These are phyloP conservation scores for Ganoderma meredithae DNA, from an alignment of 1,284 basidiomycete genomes.

Conservation along the genomic window DNA sequence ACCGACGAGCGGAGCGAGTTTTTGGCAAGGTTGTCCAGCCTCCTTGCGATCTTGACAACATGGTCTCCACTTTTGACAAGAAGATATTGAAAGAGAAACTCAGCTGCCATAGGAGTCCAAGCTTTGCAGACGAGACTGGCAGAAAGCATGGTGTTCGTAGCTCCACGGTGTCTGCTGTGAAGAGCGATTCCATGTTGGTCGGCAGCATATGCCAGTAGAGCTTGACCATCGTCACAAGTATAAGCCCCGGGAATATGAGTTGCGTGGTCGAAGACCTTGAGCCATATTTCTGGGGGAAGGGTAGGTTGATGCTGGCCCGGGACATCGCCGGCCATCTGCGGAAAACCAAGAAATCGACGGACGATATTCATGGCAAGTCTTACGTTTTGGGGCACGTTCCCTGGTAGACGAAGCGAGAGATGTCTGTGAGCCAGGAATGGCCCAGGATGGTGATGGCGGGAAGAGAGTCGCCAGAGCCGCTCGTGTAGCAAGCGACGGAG, in stretches of 20 bases:
- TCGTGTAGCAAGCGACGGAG: neutral
- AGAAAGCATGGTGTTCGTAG: slow-evolving; percentile 41
- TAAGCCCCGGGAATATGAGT: slow-evolving; percentile 43
- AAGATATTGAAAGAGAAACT: slow-evolving; percentile 43
- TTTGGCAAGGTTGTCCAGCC: slow-evolving; percentile 20
- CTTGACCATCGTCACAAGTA: slow-evolving; percentile 35
- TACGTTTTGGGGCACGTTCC: neutral
- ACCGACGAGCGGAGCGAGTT: neutral
- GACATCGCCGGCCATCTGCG: neutral
- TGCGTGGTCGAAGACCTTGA: slow-evolving; percentile 40
- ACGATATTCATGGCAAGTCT: neutral
- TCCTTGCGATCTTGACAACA: slow-evolving; percentile 34
- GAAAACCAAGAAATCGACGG: neutral
- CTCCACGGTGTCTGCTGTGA: slow-evolving; percentile 37
- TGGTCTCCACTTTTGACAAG: slow-evolving; percentile 42
- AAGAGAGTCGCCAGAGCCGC: neutral
- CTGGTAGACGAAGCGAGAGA: neutral
- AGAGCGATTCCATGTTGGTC: slow-evolving; percentile 43
- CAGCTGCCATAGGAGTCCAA: slow-evolving; percentile 38
- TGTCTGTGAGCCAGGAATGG: neutral
- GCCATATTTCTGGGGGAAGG: slow-evolving; percentile 43
- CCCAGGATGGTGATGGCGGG: neutral
- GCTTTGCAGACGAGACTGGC: slow-evolving; percentile 41
- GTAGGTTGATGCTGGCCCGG: neutral
- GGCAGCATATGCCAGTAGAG: slow-evolving; percentile 40